Percentiles rank a stretch among this genome's conserved stretches.
Evolutionary conservation across 768 basidiomycete species (phyloP).

Genomic region (Tulasnella sp.): DNA sequence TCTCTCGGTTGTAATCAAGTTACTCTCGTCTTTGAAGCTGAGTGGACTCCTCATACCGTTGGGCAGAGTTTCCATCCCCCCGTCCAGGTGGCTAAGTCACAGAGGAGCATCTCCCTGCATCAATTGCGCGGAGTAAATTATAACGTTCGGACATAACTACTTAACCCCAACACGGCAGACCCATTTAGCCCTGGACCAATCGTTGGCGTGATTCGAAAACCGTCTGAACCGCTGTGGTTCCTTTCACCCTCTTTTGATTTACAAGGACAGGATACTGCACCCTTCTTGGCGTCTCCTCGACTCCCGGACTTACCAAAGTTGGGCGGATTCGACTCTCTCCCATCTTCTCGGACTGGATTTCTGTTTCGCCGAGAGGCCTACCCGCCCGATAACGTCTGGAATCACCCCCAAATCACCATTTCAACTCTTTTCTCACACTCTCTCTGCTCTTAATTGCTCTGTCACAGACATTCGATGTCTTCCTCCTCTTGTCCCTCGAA

Average conservation of each 20-base stretch:
- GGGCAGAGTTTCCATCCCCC: background rate
- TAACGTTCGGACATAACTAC: background rate
- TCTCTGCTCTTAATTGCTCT: background rate
- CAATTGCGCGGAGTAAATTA: background rate
- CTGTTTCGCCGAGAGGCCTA: background rate
- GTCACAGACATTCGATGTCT: background rate
- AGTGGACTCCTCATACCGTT: background rate
- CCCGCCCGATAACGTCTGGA: background rate
- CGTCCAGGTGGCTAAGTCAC: too few species aligned
- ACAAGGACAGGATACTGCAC: background rate
- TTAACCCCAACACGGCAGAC: too few species aligned
- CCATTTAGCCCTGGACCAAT: background rate
- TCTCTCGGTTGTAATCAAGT: slow-evolving; percentile 14
- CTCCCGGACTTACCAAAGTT: background rate
- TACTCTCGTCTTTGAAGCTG: background rate
- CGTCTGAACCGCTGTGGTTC: background rate
- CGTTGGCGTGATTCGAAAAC: background rate
- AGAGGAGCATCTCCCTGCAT: too few species aligned
- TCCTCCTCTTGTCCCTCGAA: background rate
- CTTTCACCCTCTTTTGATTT: background rate
- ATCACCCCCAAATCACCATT: background rate
- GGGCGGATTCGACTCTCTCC: background rate
- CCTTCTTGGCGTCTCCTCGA: background rate
- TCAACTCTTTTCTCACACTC: background rate
- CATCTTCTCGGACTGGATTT: background rate